A percentile compares a stretch with the other conserved stretches of the same genome.
Evolutionary conservation across 139 green algal genomes (phyloP).

Genomic region (Monoraphidium neglectum): DNA sequence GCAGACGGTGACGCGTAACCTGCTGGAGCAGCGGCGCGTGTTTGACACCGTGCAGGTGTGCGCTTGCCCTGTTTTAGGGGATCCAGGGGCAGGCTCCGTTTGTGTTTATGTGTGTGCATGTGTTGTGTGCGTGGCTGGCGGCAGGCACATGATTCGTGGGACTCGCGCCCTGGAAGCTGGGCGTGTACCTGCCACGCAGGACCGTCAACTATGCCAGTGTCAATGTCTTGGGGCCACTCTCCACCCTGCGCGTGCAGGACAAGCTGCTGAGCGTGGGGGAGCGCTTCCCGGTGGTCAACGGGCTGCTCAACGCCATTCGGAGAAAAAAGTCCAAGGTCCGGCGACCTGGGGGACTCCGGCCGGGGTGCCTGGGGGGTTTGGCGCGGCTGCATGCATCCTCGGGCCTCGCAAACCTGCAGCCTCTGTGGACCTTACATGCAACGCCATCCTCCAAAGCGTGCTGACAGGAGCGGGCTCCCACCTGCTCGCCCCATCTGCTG

Average conservation of each 20-base stretch:
- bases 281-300: conserved; percentile 86
- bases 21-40: conserved; percentile 64
- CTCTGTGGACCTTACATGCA: no score
- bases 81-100: no score
- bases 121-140: no score
- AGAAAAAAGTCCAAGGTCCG: conserved; percentile 79
- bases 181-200: not conserved
- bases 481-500: no score
- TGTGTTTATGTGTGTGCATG: no score
- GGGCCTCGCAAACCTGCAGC: not conserved
- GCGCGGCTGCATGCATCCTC: not conserved
- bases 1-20: conserved; percentile 52
- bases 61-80: not conserved
- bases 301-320: conserved; percentile 82
- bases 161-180: no score
- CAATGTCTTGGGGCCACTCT: no score
- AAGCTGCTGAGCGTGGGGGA: conserved; percentile 67
- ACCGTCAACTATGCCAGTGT: no score
- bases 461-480: no score
- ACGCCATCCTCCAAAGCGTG: no score
- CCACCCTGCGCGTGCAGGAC: conserved; percentile 19
- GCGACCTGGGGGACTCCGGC: not conserved
- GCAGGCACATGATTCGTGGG: no score
- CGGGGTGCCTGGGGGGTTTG: no score
- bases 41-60: conserved; percentile 38